Evolutionary conservation across 352 stramenopile species (phyloP), one percentile per base, ranked within the genome.

Genomic region (Pythium biforme): DNA sequence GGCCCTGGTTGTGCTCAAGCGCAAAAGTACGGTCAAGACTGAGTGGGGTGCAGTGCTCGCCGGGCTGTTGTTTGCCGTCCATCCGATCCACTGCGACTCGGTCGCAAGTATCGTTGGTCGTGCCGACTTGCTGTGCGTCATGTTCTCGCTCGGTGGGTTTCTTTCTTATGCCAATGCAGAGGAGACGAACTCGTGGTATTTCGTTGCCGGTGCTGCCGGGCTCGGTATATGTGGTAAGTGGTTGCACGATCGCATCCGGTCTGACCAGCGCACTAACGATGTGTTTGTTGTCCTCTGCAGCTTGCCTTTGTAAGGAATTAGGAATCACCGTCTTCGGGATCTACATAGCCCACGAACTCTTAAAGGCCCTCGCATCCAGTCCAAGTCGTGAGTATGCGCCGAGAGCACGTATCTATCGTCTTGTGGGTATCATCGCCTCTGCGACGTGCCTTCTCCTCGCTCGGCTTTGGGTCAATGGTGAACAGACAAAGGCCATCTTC

Each of bases 41-140:
- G 56, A 12, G 8, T 71, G n/a, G 54, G 62, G 26, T 25, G 14
- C 59, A 0, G 26, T 71, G 17, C 45, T 85, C 3, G 75, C 90
- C 1, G 88, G 77, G 0, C 47, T 96, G 34, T n/a, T 97, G 39
- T 98, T 98, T 61, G 87, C 88, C 4, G 86, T 97, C 22, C 91
- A 98, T 59, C 88, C 90, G 9, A 77, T 97, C 26, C 92, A 98
- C 58, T 92, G 87, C 39, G 91, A 98, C 62, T 85, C 91, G 1
- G 73, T 98, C 17, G 88, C 89, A 1, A 94, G 89, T 55, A 79
- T 98, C 37, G 93, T 98, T 11, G 91, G 92, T 3, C 78, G 93
- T 27, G 92, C 90, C 0, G 93, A 98, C 70, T 67, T 98, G 46
- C 68, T 97, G 7, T 93, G 80, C 26, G 89, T 86, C 1, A 54